These are phyloP conservation scores for Actinidia chinensis DNA, from an alignment of 179 eudicot species.

Conservation along the genomic window DNA sequence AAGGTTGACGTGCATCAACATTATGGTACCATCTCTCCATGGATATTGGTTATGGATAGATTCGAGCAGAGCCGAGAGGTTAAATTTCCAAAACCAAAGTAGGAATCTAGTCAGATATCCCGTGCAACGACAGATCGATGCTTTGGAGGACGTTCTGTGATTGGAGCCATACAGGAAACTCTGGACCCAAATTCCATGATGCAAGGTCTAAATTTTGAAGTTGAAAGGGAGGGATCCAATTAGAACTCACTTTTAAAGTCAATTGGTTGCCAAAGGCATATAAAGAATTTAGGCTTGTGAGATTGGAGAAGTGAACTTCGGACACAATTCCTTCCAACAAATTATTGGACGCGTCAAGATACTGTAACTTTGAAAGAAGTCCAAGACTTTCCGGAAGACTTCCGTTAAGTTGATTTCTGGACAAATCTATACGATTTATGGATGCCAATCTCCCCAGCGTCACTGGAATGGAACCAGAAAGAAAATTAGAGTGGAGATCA, in stretches of 20 bases:
- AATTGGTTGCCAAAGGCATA: background rate
- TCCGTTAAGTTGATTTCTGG: background rate
- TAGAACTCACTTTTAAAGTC: background rate
- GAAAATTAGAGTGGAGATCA: background rate
- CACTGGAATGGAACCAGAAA: background rate
- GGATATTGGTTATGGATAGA: background rate
- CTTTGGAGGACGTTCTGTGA: background rate
- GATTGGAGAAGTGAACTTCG: background rate
- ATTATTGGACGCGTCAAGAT: background rate
- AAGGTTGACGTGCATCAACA: background rate
- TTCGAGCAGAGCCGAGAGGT: background rate
- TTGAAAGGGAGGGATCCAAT: constrained; percentile 2
- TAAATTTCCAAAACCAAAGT: background rate
- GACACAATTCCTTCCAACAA: background rate
- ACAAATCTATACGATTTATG: too few species aligned
- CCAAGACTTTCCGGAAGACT: background rate
- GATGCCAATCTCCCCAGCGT: background rate
- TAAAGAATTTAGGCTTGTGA: background rate
- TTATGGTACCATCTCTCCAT: background rate
- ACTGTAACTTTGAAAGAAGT: background rate
- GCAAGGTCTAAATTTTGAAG: background rate
- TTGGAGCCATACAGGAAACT: background rate
- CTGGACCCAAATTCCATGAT: background rate
- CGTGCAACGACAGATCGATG: background rate
- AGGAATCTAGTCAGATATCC: background rate